phyloP scores from a whole-genome alignment of 2,329 filamentous ascomycete genomes.

The Alternaria hordeiaustralica region DNA sequence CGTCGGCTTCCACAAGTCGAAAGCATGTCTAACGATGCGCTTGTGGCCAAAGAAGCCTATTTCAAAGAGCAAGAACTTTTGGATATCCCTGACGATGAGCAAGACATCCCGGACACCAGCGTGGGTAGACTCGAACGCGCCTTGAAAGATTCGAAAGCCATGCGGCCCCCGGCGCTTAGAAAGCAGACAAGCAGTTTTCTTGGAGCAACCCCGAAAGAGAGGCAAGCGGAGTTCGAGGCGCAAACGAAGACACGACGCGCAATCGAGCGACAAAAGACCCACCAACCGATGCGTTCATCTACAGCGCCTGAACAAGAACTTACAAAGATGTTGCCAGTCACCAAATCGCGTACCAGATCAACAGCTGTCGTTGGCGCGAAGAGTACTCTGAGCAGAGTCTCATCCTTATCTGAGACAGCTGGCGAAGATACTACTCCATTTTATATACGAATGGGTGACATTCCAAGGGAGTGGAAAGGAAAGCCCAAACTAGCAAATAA shows the following conservation, averaged over 20 bases:
- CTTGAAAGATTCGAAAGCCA: constrained; percentile 29
- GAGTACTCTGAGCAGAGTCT: constrained; percentile 26
- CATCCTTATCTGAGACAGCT: constrained; percentile 29
- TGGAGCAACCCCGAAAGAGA: constrained; percentile 40
- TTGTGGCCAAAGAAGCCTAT: constrained; percentile 37
- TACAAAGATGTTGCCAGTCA: constrained; percentile 21
- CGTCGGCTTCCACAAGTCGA: background rate
- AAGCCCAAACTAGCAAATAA: constrained; percentile 38
- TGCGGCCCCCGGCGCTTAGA: constrained; percentile 21
- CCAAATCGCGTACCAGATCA: constrained; percentile 7
- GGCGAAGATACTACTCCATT: constrained; percentile 27
- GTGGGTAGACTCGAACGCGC: constrained; percentile 24
- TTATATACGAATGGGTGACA: constrained; percentile 33
- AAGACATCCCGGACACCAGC: constrained; percentile 18
- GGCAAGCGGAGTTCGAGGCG: constrained; percentile 34
- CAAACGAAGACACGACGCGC: constrained; percentile 25
- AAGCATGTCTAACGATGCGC: constrained; percentile 30
- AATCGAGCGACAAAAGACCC: constrained; percentile 7
- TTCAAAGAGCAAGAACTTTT: constrained; percentile 40
- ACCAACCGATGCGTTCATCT: constrained; percentile 19
- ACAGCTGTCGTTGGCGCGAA: background rate
- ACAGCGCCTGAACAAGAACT: constrained; percentile 25
- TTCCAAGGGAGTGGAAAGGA: constrained; percentile 24
- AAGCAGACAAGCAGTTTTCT: constrained; percentile 36
- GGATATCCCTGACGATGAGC: constrained; percentile 39